Conservation (phyloP, 1,139 yeast species). For the Zygoascus hellenicus region DNA sequence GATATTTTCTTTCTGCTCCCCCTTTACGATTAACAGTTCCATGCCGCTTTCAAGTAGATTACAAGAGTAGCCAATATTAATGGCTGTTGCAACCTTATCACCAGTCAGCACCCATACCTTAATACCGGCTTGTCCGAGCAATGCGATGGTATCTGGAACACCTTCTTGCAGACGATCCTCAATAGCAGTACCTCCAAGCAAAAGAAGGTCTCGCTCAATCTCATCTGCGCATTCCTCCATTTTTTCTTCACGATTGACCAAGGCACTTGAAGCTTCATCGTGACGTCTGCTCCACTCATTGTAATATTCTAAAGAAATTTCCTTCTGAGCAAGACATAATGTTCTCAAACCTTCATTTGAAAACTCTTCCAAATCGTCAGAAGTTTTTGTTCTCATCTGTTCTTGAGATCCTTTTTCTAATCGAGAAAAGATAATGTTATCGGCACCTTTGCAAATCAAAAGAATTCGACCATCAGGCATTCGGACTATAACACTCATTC, state of each 20-base stretch:
- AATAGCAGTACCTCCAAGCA: conserved; percentile 93
- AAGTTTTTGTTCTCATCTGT: conserved; percentile 55
- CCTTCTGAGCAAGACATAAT: conserved; percentile 80
- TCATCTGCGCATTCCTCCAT: conserved; percentile 73
- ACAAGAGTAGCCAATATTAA: conserved; percentile 93
- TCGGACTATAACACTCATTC: conserved; percentile 91
- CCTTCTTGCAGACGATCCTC: conserved; percentile 93
- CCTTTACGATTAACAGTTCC: conserved; percentile 68
- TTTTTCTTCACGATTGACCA: conserved; percentile 67
- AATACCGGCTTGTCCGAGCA: conserved; percentile 80
- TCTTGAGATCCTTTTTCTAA: conserved; percentile 24
- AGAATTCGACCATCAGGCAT: conserved; percentile 47
- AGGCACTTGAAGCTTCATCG: conserved; percentile 64
- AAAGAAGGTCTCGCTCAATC: conserved; percentile 61
- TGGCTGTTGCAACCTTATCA: conserved; percentile 94
- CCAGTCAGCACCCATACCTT: conserved; percentile 96
- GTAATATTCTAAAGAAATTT: conserved; percentile 56
- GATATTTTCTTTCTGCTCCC: conserved; percentile 38
- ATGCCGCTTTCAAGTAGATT: conserved; percentile 77
- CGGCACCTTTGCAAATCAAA: conserved; percentile 89
- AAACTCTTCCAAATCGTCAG: conserved; percentile 75
- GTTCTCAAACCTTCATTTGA: conserved; percentile 97
- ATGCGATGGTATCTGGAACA: conserved; percentile 85
- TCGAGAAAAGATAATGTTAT: conserved; percentile 78
- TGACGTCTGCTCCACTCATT: conserved; percentile 61